These are phyloP conservation scores for Lumnitzera racemosa DNA, from an alignment of 345 rosid genomes.

Conservation along the genomic window DNA sequence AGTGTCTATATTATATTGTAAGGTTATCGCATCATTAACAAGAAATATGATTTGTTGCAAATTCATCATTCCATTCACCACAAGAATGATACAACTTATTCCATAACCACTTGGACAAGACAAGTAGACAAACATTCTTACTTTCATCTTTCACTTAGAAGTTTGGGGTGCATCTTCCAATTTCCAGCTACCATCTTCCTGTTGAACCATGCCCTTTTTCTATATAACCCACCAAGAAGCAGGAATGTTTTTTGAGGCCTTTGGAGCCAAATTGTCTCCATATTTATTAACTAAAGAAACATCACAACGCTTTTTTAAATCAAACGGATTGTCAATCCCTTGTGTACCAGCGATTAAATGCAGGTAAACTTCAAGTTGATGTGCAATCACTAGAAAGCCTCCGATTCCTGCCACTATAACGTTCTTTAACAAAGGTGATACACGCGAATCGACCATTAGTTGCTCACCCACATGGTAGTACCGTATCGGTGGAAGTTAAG, in stretches of 20 bases:
- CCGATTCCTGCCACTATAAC: constrained; percentile 11
- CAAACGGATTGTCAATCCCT: constrained; percentile 39
- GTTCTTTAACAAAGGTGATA: constrained; percentile 37
- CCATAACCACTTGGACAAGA: no score
- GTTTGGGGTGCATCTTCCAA: no score
- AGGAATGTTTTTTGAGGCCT: constrained; percentile 19
- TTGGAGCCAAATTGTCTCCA: constrained; percentile 30
- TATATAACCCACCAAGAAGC: constrained; percentile 36
- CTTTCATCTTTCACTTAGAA: no score
- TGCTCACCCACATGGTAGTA: constrained; percentile 59
- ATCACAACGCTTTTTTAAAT: constrained; percentile 35
- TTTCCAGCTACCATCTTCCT: no score
- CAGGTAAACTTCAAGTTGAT: constrained; percentile 47
- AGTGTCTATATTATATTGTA: no score
- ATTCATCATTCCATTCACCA: no score
- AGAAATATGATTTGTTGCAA: no score
- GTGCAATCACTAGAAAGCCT: constrained; percentile 21
- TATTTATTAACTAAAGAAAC: constrained; percentile 47
- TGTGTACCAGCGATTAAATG: constrained; percentile 73
- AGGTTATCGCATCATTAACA: no score
- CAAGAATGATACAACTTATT: no score
- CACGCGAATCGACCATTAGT: constrained; percentile 50
- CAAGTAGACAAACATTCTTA: no score
- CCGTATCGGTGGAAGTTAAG: constrained; percentile 46
- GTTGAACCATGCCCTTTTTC: constrained; percentile 64